These are phyloP conservation scores for Monsonia emarginata DNA, from an alignment of 441 rosid species.

Conservation along the genomic window DNA sequence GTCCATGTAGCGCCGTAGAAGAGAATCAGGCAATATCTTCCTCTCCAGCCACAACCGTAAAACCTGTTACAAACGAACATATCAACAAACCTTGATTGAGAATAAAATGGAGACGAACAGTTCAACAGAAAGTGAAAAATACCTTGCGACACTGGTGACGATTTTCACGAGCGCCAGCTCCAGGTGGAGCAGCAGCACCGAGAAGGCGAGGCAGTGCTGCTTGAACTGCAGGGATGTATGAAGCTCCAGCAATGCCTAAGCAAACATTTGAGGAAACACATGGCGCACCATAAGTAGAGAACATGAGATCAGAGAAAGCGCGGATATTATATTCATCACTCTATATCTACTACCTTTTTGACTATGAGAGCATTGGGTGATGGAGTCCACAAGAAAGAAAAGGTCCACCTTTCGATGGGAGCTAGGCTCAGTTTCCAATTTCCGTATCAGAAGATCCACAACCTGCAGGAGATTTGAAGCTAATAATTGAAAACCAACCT, in stretches of 20 bases:
- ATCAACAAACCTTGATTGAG: not conserved
- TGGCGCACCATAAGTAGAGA: not conserved
- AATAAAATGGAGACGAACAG: not conserved
- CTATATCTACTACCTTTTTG: constrained; percentile 50
- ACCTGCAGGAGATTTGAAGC: constrained; percentile 30
- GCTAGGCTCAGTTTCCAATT: constrained; percentile 72
- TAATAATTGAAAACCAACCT: not conserved
- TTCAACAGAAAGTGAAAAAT: constrained; percentile 9
- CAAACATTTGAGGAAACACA: not conserved
- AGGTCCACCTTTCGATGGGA: constrained; percentile 75
- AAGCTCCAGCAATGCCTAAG: constrained; percentile 58
- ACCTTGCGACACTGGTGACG: constrained; percentile 82
- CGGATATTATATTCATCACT: not conserved
- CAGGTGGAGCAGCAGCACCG: constrained; percentile 79
- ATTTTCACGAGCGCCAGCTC: constrained; percentile 67
- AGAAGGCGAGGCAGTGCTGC: constrained; percentile 62
- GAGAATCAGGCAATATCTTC: constrained; percentile 67
- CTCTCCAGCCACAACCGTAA: constrained; percentile 92
- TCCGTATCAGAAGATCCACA: constrained; percentile 57
- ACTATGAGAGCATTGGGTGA: constrained; percentile 77
- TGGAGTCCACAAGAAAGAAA: constrained; percentile 94
- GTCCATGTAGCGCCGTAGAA: constrained; percentile 65
- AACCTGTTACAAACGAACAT: constrained; percentile 39
- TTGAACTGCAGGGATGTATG: constrained; percentile 71
- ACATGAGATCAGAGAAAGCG: not conserved